Evolutionary conservation across 2,329 filamentous ascomycete species (phyloP), one percentile per base, ranked within the genome.

Genomic region (Claviceps spartinae): DNA sequence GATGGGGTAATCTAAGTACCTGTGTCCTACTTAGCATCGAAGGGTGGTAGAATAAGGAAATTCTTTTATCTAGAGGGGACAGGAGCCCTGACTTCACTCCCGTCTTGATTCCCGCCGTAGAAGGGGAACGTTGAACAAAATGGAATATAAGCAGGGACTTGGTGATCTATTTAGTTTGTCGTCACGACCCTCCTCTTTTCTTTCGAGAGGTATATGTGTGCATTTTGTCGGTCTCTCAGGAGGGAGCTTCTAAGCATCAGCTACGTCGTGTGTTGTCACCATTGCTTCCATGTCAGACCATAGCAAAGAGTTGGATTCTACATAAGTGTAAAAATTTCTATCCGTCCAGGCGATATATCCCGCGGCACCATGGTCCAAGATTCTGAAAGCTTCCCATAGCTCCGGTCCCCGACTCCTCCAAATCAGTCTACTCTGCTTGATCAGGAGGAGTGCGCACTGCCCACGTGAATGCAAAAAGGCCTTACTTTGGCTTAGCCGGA

Each of bases 1-100:
- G 61, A 65, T 63, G 5, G 59, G 59, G 50, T 67, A 62, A 55
- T 54, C 30, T 1, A 45, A n/a, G 22, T 14, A 18, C n/a, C 3
- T 14, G 9, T 9, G 22, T 22, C 22, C 22, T 22, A 3, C 4
- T 1, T 18, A 41, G n/a, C n/a, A 34, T 34, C 30, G 30, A 4
- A 34, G 30, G 30, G 30, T 11, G 9, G 30, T 9, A 11, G 30
- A 34, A 34, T 11, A 4, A 34, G 30, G 4, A 9, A 34, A 11
- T 1, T 1, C 0, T 4, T 34, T 11, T 9, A 34, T 11, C 30
- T 34, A 34, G 30, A 34, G 30, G 9, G 30, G 30, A 4, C 9
- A 34, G 30, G 30, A 34, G 30, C 30, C 30, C 9, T 9, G 11
- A 34, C 30, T 34, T 11, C 30, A 34, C 9, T 11, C 30, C 3